Evolutionary conservation across 164 flowering plant genomes (phyloP), one percentile per base, ranked within the genome.

Genomic region (Platanus orientalis): DNA sequence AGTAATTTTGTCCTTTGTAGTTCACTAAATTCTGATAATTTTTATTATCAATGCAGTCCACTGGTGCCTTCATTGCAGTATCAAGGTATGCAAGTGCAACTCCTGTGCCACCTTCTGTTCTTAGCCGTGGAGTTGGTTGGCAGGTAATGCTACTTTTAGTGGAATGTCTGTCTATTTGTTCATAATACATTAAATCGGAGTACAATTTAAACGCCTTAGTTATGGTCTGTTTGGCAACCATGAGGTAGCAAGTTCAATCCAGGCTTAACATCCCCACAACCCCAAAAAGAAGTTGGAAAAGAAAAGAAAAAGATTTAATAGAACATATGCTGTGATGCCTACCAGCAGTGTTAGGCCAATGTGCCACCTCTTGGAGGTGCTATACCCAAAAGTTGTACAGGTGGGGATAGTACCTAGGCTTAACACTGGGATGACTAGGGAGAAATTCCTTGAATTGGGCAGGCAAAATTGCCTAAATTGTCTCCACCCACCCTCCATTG

Each of bases 101-200:
- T 59, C 94, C 85, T 23, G 4, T 84, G 69, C 98, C 98, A 60
- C 96, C 92, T 58, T 82, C 98, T 45, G 58, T 92, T 57, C 92
- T 92, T 60, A 92, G 96, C 74, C 94, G 96, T 54, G 97, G 97
- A 32, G 67, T 87, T 58, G 96, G 97, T 71, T 92, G 98, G 98
- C 96, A 90, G 98, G 98, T 90, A 80, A 49, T 23, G 3, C 49
- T 45, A 19, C 16, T 45, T 45, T 45, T 0, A 19, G n/a, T 54
- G 36, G 6, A 14, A 19, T 51, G 17, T 19, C 12, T 17, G 11
- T 25, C 23, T 40, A 10, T n/a, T 40, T 34, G 28, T 26, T 28
- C 36, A 39, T 50, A 12, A 40, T 51, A 13, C 30, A 13, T 11
- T 26, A 2, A 20, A 49, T 20, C 1, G 20, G 23, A 49, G 52